These are phyloP conservation scores for Ganoderma boninense DNA, from an alignment of 1,284 basidiomycete species.

Conservation along the genomic window DNA sequence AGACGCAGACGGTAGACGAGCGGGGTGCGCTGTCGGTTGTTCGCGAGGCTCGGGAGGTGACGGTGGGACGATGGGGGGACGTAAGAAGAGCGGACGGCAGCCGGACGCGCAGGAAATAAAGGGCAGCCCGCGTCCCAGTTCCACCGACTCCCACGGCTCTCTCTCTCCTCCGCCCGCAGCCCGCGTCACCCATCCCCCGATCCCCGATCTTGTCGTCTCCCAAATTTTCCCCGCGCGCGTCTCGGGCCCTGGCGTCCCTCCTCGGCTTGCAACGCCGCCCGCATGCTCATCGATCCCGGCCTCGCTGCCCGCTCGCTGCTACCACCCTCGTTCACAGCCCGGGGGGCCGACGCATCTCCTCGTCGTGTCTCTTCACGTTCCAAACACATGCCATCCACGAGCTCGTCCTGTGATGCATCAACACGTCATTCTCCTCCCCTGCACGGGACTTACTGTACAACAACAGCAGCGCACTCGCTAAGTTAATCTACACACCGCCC, in stretches of 20 bases:
- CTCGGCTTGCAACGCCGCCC: not conserved
- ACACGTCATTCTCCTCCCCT: not conserved
- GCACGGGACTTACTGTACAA: constrained; percentile 14
- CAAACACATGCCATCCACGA: constrained; percentile 5
- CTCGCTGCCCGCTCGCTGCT: not conserved
- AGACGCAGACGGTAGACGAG: constrained; percentile 19
- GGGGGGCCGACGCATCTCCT: constrained; percentile 1
- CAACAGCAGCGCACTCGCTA: constrained; percentile 6
- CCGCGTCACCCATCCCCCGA: constrained; percentile 6
- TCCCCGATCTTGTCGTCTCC: not conserved
- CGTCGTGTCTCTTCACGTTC: constrained; percentile 21
- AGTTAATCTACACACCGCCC: constrained; percentile 24
- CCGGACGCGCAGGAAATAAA: constrained; percentile 14
- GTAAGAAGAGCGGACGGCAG: constrained; percentile 22
- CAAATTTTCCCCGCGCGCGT: not conserved
- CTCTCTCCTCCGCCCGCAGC: constrained; percentile 17
- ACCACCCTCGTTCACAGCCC: not conserved
- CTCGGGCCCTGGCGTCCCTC: not conserved
- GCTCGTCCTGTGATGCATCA: constrained; percentile 23
- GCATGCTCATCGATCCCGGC: constrained; percentile 5
- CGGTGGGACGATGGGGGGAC: constrained; percentile 27
- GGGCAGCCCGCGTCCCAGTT: constrained; percentile 2
- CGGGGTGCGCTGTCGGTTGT: constrained; percentile 23
- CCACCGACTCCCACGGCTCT: constrained; percentile 19
- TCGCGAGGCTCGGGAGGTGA: constrained; percentile 23